These are phyloP conservation scores for Malassezia vespertilionis DNA, from an alignment of 1,284 basidiomycete species.

Conservation along the genomic window DNA sequence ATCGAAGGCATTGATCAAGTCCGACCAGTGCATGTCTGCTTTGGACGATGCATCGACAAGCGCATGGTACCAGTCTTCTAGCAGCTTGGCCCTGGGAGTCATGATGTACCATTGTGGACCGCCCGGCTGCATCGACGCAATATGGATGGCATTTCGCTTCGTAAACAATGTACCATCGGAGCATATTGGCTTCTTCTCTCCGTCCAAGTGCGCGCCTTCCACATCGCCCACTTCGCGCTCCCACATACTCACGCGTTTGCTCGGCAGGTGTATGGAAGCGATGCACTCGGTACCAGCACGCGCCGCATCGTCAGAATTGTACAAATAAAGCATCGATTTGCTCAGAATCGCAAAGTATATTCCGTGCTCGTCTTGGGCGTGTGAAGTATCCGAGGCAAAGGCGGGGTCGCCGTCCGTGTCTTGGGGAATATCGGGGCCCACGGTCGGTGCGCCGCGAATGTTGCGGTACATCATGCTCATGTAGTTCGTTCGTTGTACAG, in stretches of 20 bases:
- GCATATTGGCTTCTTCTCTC: slow-evolving; percentile 22
- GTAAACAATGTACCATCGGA: slow-evolving; percentile 38
- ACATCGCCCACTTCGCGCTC: slow-evolving; percentile 31
- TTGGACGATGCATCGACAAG: slow-evolving; percentile 57
- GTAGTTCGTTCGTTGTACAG: too few relatives aligned
- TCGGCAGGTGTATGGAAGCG: slow-evolving; percentile 39
- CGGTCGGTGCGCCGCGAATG: neutral
- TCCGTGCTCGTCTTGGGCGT: slow-evolving; percentile 18
- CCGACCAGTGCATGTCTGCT: slow-evolving; percentile 35
- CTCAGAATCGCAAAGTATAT: slow-evolving; percentile 40
- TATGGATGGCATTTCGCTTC: slow-evolving; percentile 41
- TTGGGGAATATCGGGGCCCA: slow-evolving; percentile 8
- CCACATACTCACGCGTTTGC: slow-evolving; percentile 40
- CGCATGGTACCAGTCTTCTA: slow-evolving; percentile 84
- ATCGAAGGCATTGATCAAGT: slow-evolving; percentile 63
- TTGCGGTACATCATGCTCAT: slow-evolving; percentile 32
- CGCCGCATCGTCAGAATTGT: slow-evolving; percentile 33
- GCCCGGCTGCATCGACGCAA: slow-evolving; percentile 12
- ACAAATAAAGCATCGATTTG: slow-evolving; percentile 41
- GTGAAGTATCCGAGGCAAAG: slow-evolving; percentile 1
- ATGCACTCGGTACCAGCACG: slow-evolving; percentile 35
- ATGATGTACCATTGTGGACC: slow-evolving; percentile 43
- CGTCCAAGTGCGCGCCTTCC: slow-evolving; percentile 5
- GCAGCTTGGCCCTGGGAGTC: slow-evolving; percentile 37
- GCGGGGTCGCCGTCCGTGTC: neutral